Evolutionary conservation across 2,329 filamentous ascomycete species (phyloP).

Genomic region (Aspergillus uvarum): DNA sequence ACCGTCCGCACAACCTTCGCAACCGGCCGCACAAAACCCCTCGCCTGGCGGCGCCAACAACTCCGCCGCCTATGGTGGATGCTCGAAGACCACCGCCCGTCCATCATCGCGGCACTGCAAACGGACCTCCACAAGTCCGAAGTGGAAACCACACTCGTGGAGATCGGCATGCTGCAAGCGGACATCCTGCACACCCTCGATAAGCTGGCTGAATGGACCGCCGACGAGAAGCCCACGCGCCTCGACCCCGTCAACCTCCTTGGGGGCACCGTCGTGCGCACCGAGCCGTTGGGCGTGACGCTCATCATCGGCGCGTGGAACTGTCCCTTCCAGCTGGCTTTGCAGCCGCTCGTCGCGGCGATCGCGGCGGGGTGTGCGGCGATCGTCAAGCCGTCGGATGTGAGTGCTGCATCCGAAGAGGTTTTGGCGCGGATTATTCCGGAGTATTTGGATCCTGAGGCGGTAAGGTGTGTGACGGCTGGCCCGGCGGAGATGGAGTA

Average conservation of each 20-base stretch:
- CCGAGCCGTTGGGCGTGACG: constrained; percentile 47
- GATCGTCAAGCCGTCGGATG: constrained; percentile 49
- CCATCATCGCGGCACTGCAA: constrained; percentile 34
- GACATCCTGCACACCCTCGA: constrained; percentile 41
- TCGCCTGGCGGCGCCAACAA: constrained; percentile 45
- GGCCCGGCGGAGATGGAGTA: constrained; percentile 39
- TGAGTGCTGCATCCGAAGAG: constrained; percentile 35
- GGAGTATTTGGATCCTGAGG: constrained; percentile 44
- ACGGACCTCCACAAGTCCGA: constrained; percentile 38
- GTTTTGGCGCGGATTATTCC: constrained; percentile 43
- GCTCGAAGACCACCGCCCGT: constrained; percentile 40
- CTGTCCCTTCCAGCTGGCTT: constrained; percentile 42
- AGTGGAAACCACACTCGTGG: constrained; percentile 35
- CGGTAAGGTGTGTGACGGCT: constrained; percentile 39
- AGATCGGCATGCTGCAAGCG: constrained; percentile 32
- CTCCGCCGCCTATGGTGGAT: constrained; percentile 46
- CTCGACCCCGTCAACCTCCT: constrained; percentile 31
- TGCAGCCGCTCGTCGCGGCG: constrained; percentile 45
- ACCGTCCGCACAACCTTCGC: constrained; percentile 24
- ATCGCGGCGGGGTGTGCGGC: constrained; percentile 46
- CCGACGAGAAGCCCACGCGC: constrained; percentile 32
- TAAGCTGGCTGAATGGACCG: constrained; percentile 44
- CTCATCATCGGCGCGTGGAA: constrained; percentile 52
- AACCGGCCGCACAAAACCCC: constrained; percentile 35
- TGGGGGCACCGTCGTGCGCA: constrained; percentile 36